A percentile compares a stretch with the other conserved stretches of the same genome.
Evolutionary conservation across 2,329 filamentous ascomycete genomes (phyloP).

Genomic region (Rhynchosporium agropyri): DNA sequence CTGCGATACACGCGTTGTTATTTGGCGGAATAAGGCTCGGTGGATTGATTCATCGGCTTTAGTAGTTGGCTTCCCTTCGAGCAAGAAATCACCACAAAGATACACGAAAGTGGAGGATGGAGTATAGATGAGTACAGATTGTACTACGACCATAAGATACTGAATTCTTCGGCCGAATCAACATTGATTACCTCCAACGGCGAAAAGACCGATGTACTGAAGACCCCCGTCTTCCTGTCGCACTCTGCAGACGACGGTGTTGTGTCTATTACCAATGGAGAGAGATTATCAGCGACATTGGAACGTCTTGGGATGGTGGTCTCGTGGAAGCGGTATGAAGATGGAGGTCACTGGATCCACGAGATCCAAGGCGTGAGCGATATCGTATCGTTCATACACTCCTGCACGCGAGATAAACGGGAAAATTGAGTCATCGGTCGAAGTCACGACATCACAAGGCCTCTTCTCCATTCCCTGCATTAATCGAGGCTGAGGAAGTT

Average conservation of each 20-base stretch:
- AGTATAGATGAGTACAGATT: slow-evolving; percentile 15
- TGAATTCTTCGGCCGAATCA: slow-evolving; percentile 11
- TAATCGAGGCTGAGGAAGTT: too few relatives aligned
- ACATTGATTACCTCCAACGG: slow-evolving; percentile 10
- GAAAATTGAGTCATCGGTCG: too few relatives aligned
- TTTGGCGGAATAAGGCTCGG: slow-evolving; percentile 37
- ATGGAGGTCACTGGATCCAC: slow-evolving; percentile 51
- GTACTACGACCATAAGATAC: slow-evolving; percentile 6
- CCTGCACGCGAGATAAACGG: too few relatives aligned
- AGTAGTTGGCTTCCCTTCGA: slow-evolving; percentile 43
- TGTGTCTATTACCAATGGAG: slow-evolving; percentile 46
- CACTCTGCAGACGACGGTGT: slow-evolving; percentile 51
- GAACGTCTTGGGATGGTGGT: slow-evolving; percentile 45
- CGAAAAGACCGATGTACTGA: slow-evolving; percentile 8
- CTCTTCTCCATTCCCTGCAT: too few relatives aligned
- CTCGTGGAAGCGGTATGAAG: slow-evolving; percentile 47
- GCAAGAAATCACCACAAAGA: slow-evolving; percentile 18
- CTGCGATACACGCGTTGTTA: slow-evolving; percentile 45
- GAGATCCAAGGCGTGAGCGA: slow-evolving; percentile 49
- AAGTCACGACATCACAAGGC: too few relatives aligned
- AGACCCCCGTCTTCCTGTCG: slow-evolving; percentile 50
- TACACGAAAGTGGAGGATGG: slow-evolving; percentile 11
- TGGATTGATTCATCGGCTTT: slow-evolving; percentile 47
- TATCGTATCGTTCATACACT: slow-evolving; percentile 31
- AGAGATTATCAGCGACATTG: slow-evolving; percentile 44